Base-by-base conservation (phyloP, 768 basidiomycete species). In the Mycena venus region DNA sequence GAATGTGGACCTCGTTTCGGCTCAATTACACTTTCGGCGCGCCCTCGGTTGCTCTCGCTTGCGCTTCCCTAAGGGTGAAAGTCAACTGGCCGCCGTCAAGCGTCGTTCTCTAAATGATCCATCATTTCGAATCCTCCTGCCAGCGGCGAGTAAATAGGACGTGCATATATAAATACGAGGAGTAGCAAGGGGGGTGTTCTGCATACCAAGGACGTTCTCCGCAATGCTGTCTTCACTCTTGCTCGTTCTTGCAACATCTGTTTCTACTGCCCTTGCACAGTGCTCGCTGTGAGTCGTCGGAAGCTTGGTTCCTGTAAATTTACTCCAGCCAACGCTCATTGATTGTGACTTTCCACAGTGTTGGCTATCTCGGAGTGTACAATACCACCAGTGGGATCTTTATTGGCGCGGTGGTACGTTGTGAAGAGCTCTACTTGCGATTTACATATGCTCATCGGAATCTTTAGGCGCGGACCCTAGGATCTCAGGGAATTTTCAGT, bases 401-500 rank as follows among this genome's bases (percentile, higher is more conserved):
- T 32, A 23, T 69, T 60, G 68, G 68, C 32, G 68, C 68, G 38
- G 56, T 69, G 32, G 68, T 69, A 60, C 49, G 56, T 60, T 32
- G 21, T 60, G 29, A 68, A 60, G n/a, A 21, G 23, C 36, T 27
- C 32, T 68, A 19, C 56, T 68, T 44, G 25, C 56, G 38, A 56
- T 67, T 42, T 40, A 36, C 65, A 38, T 40, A 55, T 14, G 38
- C 38, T 67, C 53, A 67, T 42, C 66, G 66, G 66, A 56, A 56
- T 67, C 29, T 68, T 25, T n/a, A 69, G 68, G 58, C 58, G 56
- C 68, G 56, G 47, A 69, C 29, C 32, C 68, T 60, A n/a, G 68
- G 68, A 32, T 60, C 68, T 34, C 68, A 69, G 58, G 56, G 58
- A 69, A 60, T 69, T 36, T 60, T 60, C 68, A 69, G 56, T 69